Evolutionary conservation across 257 asterid genomes (phyloP), one percentile per base, ranked within the genome.

Genomic region (Eucommia ulmoides): DNA sequence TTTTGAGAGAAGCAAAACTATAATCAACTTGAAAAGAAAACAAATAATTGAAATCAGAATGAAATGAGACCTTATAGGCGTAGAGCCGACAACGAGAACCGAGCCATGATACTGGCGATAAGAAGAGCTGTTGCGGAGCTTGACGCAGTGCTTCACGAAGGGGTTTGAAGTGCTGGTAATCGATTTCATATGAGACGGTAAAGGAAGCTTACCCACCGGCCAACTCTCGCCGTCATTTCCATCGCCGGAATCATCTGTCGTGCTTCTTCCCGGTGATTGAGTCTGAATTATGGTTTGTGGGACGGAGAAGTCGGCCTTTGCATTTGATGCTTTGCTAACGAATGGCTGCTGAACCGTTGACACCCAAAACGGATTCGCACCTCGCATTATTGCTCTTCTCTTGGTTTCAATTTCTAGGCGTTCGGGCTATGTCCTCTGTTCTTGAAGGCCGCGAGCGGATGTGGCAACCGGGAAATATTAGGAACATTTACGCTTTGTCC

Each of bases 141-240:
- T 91, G 45, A 85, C 68, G 26, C 98, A 91, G 70, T 86, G 98
- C 54, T 91, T 91, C 7, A 91, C 84, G 62, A 85, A 86, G 50
- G 82, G 83, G 76, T 91, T 91, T 20, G 96, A 69, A 18, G 94
- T 74, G 81, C 98, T 91, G 5, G 89, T 74, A 46, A 91, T 86
- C 61, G 62, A 52, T 22, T 71, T 58, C 66, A 72, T 91, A 49
- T 69, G 68, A 35, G 60, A 55, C n/a, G 93, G 83, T 47, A 78
- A 68, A 54, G 63, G 20, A 16, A 64, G 50, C 20, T 55, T 41
- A 62, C 61, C 74, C 55, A 49, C 62, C 9, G 80, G 49, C n/a
- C n/a, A n/a, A 62, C 11, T 72, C 55, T 41, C 53, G 47, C 72
- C 24, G 44, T 53, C 66, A 42, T 45, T 23, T 24, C 48, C 66